Evolutionary conservation across 2,329 filamentous ascomycete genomes (phyloP), one percentile per base, ranked within the genome.

Genomic region (Verruconis gallopava): DNA sequence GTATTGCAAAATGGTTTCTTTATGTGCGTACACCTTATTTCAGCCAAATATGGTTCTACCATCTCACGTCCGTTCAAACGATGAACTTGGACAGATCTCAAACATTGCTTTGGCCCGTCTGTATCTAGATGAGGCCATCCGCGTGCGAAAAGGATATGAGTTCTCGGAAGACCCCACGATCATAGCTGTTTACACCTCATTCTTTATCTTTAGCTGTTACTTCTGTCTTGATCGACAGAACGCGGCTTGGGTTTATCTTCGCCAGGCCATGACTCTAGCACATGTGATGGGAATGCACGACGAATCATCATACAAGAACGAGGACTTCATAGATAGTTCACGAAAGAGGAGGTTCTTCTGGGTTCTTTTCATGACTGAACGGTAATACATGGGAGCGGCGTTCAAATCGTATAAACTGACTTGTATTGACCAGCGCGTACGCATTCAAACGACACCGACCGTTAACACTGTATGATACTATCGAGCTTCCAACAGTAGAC

Each of bases 371-470:
- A 67, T 78, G 21, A 73, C 73, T 0, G 75, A 79, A 56, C 67
- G 71, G 70, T 73, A 56, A 38, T 43, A 41, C 3, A 17, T 36
- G 4, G 15, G 5, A 21, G 18, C 19, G 20, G 9, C n/a, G 11
- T 33, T 22, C 15, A 36, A 6, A 9, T 15, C 6, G 15, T 14
- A 17, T 36, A 9, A 14, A 37, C 9, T 35, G 19, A 25, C 42
- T 44, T 4, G 38, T 18, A 19, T 4, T 13, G 22, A n/a, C n/a
- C 42, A 79, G 78, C 48, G 74, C 73, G 4, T 78, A 77, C 51
- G 76, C 75, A 3, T 69, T 80, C 21, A 66, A 79, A 44, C 68
- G 75, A 37, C 76, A 78, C 51, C 74, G 75, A 43, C 75, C 76
- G 1, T 68, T 80, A 22, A 75, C 73, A 0, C 60, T 80, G 5